phyloP scores from a whole-genome alignment of 306 rosid genomes.

The Cicer bijugum region DNA sequence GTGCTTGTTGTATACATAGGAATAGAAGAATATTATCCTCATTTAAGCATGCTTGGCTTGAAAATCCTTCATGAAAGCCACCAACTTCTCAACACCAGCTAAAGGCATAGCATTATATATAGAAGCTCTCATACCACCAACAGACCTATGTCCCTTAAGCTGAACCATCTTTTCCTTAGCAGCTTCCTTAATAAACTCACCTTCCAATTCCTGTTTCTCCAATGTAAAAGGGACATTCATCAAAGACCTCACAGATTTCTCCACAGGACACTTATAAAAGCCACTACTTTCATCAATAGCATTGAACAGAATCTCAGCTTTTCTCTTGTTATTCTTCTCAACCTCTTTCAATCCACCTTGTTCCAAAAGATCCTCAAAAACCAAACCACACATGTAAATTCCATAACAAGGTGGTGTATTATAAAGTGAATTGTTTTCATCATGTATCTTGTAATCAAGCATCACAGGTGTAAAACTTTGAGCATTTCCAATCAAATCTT shows the following conservation, averaged over 20 bases:
- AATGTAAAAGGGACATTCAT: conserved; percentile 96
- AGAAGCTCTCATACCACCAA: conserved; percentile 96
- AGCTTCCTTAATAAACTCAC: conserved; percentile 89
- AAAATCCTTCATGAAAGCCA: conserved; percentile 92
- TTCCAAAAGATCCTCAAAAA: conserved; percentile 81
- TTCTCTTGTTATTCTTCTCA: conserved; percentile 83
- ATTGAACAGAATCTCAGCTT: conserved; percentile 69
- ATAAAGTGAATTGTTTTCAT: conserved; percentile 80
- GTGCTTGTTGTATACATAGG: neutral
- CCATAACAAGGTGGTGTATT: conserved; percentile 92
- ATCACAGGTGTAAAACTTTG: conserved; percentile 76
- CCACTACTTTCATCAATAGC: conserved; percentile 78
- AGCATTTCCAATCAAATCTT: conserved; percentile 81
- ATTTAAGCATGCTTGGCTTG: conserved; percentile 62
- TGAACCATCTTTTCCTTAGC: conserved; percentile 87
- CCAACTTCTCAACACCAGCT: conserved; percentile 94
- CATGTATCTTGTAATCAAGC: conserved; percentile 86
- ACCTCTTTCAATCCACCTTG: conserved; percentile 88
- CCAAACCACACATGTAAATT: conserved; percentile 90
- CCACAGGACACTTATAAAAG: conserved; percentile 83
- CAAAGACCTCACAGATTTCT: conserved; percentile 82
- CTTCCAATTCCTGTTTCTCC: conserved; percentile 83
- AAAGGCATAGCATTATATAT: conserved; percentile 95
- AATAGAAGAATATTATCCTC: neutral
- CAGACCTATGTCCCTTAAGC: conserved; percentile 93